Evolutionary conservation across 352 stramenopile species (phyloP), one percentile per base, ranked within the genome.

Genomic region (Phytophthora megakarya): DNA sequence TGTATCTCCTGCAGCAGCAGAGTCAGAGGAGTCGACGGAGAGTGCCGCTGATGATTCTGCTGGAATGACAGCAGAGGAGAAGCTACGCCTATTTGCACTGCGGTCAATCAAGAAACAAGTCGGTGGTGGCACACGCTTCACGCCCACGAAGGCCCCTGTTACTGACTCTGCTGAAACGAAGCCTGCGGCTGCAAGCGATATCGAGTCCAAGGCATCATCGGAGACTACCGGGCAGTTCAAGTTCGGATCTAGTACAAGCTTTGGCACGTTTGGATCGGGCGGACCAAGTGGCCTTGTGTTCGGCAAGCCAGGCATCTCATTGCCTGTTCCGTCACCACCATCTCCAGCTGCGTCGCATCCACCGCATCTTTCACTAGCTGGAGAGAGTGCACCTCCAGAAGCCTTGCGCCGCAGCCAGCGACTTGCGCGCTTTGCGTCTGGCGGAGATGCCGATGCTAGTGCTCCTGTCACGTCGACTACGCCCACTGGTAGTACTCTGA

Each of bases 71-170:
- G 72, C 75, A 3, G 83, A 92, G 50, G 80, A 90, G 44, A 84
- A 87, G 51, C 49, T 92, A 49, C 80, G 83, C 7, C 49, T 81
- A 38, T 88, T 87, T 58, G 80, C 79, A 11, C 62, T 90, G 21
- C 80, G 84, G 51, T 90, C 83, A 0, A 81, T 92, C 60, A 89
- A 87, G 64, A 88, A 89, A 55, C 76, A 87, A 51, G 68, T 84
- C 13, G 67, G 46, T 28, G 61, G 70, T 28, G 47, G 55, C 26
- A 47, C 64, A 40, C 67, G 66, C 12, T 62, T 73, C 18, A 76
- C 59, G 13, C 67, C 66, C 3, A 61, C 63, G n/a, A 80, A 78
- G 55, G 35, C 32, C 4, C 15, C 55, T 44, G 30, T 23, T 61
- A 45, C 54, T 42, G 42, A 57, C 22, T 21, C 48, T 45, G 53